Evolutionary conservation across 2,329 filamentous ascomycete genomes (phyloP), one percentile per base, ranked within the genome.

Genomic region (Arthrobotrys sphaeroides): DNA sequence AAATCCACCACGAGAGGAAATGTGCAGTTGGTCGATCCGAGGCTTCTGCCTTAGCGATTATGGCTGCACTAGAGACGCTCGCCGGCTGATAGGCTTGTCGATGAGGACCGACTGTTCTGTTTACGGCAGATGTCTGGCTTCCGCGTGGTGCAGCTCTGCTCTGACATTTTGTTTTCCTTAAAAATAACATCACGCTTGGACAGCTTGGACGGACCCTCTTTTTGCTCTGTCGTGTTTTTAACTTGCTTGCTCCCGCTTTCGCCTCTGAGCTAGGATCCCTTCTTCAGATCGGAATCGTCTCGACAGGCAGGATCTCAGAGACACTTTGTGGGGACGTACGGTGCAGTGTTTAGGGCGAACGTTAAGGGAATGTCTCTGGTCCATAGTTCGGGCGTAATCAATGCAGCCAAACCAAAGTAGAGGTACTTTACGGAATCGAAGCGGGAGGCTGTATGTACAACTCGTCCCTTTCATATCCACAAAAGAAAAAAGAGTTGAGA

Each of bases 241-340:
- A 24, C 12, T 26, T 51, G 45, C n/a, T 33, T 47, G 20, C 28
- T 31, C 36, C 18, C 42, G 42, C 31, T 36, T 26, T 43, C 45
- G 49, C 62, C 20, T 40, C n/a, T 36, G 43, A 40, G 36, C 31
- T 24, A 31, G 66, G 66, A 36, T 55, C 55, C 66, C 36, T 53
- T 53, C 24, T 38, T 55, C 31, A 38, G 51, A 47, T 53, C 26
- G 33, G 33, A 49, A 51, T 45, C 55, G 55, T 55, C 43, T 70
- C 66, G 45, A 70, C 60, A 55, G 40, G 51, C 51, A 49, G 43
- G 43, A 36, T 28, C 57, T 55, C 31, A 43, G 42, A 70, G 55
- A 70, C 55, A 62, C 28, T 42, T 43, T 70, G 66, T 70, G 66
- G 66, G 57, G 57, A 70, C 55, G 31, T 33, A n/a, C n/a, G n/a